These are phyloP conservation scores for Penicillium sp. DNA, from an alignment of 2,329 filamentous ascomycete genomes.

Conservation along the genomic window DNA sequence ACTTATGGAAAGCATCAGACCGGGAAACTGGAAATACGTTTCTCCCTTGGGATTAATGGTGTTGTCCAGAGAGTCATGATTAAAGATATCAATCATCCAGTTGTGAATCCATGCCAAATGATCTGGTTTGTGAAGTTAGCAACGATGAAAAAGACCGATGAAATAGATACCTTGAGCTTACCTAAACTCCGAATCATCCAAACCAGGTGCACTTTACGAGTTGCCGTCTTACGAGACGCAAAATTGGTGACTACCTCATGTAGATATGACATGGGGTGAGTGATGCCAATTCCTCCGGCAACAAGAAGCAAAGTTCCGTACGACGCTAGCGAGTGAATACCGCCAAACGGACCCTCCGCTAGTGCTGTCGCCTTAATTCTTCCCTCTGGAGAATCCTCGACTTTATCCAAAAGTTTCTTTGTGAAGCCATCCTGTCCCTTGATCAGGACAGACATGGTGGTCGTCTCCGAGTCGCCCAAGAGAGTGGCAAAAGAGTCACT, in stretches of 20 bases:
- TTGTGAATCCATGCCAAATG: slow-evolving; percentile 41
- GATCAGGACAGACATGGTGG: slow-evolving; percentile 38
- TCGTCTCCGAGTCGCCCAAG: slow-evolving; percentile 29
- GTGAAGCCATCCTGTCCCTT: slow-evolving; percentile 41
- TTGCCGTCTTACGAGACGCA: slow-evolving; percentile 26
- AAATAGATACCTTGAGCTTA: slow-evolving; percentile 10
- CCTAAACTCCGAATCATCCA: slow-evolving; percentile 41
- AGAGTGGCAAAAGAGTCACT: slow-evolving; percentile 35
- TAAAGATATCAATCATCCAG: slow-evolving; percentile 38
- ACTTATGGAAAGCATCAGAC: slow-evolving; percentile 32
- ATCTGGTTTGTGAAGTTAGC: slow-evolving; percentile 24
- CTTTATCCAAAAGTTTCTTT: slow-evolving; percentile 34
- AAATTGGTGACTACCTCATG: slow-evolving; percentile 35
- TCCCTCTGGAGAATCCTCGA: slow-evolving; percentile 28
- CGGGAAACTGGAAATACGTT: slow-evolving; percentile 30
- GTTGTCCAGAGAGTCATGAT: slow-evolving; percentile 30
- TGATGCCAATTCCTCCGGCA: slow-evolving; percentile 44
- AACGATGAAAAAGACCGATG: neutral
- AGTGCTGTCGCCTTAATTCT: slow-evolving; percentile 32
- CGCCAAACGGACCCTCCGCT: slow-evolving; percentile 42
- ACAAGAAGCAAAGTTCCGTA: slow-evolving; percentile 41
- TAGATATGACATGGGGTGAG: slow-evolving; percentile 40
- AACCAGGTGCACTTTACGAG: slow-evolving; percentile 34
- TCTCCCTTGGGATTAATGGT: slow-evolving; percentile 25
- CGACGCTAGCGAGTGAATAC: slow-evolving; percentile 34